These are phyloP conservation scores for Pyrenula aspistea DNA, from an alignment of 495 filamentous ascomycete genomes.

Conservation along the genomic window DNA sequence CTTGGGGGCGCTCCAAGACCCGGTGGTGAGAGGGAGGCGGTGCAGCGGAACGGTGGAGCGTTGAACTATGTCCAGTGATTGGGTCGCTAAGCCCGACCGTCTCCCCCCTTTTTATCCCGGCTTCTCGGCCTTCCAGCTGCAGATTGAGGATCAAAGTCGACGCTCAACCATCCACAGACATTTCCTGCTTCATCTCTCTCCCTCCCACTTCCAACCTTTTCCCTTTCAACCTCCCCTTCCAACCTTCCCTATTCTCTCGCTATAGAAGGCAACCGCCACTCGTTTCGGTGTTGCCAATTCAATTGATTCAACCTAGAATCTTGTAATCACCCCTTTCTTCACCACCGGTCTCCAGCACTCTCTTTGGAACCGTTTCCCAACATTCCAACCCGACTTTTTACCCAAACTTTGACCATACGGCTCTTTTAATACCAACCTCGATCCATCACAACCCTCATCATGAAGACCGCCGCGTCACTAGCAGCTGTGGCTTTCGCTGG, in stretches of 20 bases:
- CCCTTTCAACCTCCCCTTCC: background rate
- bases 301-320: slow-evolving; percentile 1
- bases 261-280: slow-evolving; percentile 3
- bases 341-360: background rate
- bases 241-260: background rate
- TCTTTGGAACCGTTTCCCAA: background rate
- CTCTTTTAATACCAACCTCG: background rate
- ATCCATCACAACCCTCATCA: slow-evolving; percentile 2
- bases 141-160: too few relatives aligned
- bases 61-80: background rate
- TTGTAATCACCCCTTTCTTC: background rate
- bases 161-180: too few relatives aligned
- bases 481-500: slow-evolving; percentile 12
- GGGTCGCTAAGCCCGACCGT: too few relatives aligned
- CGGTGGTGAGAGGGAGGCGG: background rate
- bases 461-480: slow-evolving; percentile 10
- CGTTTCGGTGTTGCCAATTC: slow-evolving; percentile 2
- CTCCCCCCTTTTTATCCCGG: background rate
- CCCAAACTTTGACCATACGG: too few relatives aligned
- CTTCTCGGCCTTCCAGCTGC: background rate
- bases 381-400: background rate
- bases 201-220: background rate
- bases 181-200: background rate
- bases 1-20: background rate
- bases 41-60: background rate